phyloP scores from a whole-genome alignment of 805 yeast species.

The Metschnikowia corniflorae region DNA sequence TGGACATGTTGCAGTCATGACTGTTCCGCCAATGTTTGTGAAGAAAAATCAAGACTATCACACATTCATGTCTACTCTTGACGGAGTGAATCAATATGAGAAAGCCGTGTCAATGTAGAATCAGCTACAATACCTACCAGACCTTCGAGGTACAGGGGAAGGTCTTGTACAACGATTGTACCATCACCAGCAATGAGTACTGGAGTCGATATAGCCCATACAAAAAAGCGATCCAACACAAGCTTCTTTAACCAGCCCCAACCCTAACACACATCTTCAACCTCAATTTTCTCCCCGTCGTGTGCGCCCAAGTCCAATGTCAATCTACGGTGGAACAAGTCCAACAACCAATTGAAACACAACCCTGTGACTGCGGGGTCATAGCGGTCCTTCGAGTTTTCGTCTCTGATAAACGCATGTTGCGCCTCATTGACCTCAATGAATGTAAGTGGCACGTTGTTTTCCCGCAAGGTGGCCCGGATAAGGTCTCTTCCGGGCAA shows the following conservation, averaged over 20 bases:
- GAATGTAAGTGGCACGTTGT: constrained; percentile 62
- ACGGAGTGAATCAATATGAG: too few species aligned
- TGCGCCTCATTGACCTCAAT: constrained; percentile 76
- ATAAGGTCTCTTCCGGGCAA: constrained; percentile 73
- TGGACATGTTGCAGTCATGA: too few species aligned
- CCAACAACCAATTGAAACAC: constrained; percentile 65
- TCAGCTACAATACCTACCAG: too few species aligned
- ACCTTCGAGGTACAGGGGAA: too few species aligned
- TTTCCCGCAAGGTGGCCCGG: constrained; percentile 54
- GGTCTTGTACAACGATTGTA: too few species aligned
- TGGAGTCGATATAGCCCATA: too few species aligned
- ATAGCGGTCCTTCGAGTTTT: constrained; percentile 72
- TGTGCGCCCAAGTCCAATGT: constrained; percentile 63
- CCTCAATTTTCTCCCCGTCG: constrained; percentile 46
- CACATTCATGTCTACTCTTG: too few species aligned
- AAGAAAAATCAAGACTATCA: too few species aligned
- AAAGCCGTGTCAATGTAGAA: too few species aligned
- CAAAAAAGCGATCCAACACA: not conserved
- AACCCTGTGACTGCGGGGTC: constrained; percentile 72
- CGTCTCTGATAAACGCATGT: constrained; percentile 82
- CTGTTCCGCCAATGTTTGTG: too few species aligned
- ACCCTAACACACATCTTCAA: constrained; percentile 63
- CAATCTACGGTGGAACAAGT: constrained; percentile 66
- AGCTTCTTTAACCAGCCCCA: too few species aligned
- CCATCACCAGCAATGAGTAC: too few species aligned